A percentile compares a stretch with the other conserved stretches of the same genome.
These are phyloP conservation scores for Boletus vinaceobasis DNA, from an alignment of 768 basidiomycete genomes.

Conservation along the genomic window DNA sequence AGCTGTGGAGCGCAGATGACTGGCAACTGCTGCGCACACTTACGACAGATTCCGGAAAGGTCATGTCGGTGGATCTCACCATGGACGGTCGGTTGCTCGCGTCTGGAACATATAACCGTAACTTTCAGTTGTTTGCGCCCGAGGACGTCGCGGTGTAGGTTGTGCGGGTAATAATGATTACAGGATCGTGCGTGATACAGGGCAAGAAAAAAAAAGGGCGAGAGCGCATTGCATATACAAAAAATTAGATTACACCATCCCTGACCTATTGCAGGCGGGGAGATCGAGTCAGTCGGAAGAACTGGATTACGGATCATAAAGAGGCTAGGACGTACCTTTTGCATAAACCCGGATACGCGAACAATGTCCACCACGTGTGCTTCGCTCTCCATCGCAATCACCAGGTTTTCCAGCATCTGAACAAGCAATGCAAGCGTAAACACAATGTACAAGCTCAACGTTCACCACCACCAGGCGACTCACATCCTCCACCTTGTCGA, in stretches of 20 bases:
- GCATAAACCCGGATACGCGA: slow-evolving; percentile 88
- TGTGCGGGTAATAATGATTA: slow-evolving; percentile 17
- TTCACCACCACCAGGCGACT: slow-evolving; percentile 34
- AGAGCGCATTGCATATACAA: slow-evolving; percentile 11
- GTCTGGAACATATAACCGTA: slow-evolving; percentile 89
- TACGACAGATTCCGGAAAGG: slow-evolving; percentile 94
- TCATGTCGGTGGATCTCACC: slow-evolving; percentile 95
- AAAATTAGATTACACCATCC: slow-evolving; percentile 39
- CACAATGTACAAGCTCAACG: slow-evolving; percentile 14
- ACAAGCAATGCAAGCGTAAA: slow-evolving; percentile 26
- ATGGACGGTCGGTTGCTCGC: slow-evolving; percentile 80
- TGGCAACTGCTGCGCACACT: slow-evolving; percentile 90
- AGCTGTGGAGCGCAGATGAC: slow-evolving; percentile 97
- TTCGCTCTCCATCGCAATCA: slow-evolving; percentile 87
- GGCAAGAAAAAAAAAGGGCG: slow-evolving; percentile 18
- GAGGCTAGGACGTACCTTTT: slow-evolving; percentile 54
- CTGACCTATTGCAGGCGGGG: slow-evolving; percentile 31
- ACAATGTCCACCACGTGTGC: slow-evolving; percentile 76
- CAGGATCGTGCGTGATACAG: slow-evolving; percentile 32
- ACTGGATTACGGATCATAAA: slow-evolving; percentile 17
- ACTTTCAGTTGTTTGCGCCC: slow-evolving; percentile 89
- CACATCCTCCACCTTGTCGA: slow-evolving; percentile 89
- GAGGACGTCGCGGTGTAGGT: slow-evolving; percentile 49
- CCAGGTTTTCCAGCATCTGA: slow-evolving; percentile 80
- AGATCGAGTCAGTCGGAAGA: slow-evolving; percentile 21